Percentiles rank a stretch among this genome's conserved stretches.
Conservation (phyloP, 768 basidiomycete species). For the Sarcodon sp. region DNA sequence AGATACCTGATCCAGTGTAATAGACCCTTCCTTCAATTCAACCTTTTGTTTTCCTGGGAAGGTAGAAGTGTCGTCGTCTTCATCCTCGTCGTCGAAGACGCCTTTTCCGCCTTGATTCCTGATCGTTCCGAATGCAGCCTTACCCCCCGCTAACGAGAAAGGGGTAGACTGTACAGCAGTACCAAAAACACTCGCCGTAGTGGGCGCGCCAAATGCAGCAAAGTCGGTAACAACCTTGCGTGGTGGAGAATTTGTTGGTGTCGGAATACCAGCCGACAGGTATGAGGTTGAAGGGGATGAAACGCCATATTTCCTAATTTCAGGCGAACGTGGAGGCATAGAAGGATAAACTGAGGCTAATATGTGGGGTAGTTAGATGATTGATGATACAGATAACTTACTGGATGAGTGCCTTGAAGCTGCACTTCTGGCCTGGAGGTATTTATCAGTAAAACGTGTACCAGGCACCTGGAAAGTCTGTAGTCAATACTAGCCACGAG, state of each 20-base stretch:
- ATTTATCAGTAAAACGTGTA: constrained; percentile 96
- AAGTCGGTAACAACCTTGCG: constrained; percentile 87
- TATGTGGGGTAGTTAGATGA: neutral
- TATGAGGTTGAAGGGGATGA: constrained; percentile 14
- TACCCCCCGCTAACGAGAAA: constrained; percentile 66
- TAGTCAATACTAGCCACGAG: neutral
- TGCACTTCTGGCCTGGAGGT: constrained; percentile 61
- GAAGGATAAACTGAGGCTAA: constrained; percentile 7
- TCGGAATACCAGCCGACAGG: constrained; percentile 10
- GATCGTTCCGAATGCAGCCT: constrained; percentile 78
- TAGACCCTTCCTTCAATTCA: constrained; percentile 70
- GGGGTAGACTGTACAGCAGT: constrained; percentile 76
- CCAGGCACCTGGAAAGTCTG: constrained; percentile 57
- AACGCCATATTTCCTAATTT: neutral
- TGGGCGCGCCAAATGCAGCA: constrained; percentile 70
- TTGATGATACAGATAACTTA: neutral
- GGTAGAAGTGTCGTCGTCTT: constrained; percentile 23
- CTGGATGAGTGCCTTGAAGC: constrained; percentile 23
- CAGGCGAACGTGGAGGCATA: neutral
- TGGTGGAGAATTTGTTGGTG: constrained; percentile 45
- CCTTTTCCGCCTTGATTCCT: constrained; percentile 24
- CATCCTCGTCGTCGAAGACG: constrained; percentile 69
- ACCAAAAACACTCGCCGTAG: constrained; percentile 67
- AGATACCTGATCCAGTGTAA: constrained; percentile 85
- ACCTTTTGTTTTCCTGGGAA: constrained; percentile 47